Evolutionary conservation across 805 yeast species (phyloP).

Genomic region (Saturnispora mendoncae): DNA sequence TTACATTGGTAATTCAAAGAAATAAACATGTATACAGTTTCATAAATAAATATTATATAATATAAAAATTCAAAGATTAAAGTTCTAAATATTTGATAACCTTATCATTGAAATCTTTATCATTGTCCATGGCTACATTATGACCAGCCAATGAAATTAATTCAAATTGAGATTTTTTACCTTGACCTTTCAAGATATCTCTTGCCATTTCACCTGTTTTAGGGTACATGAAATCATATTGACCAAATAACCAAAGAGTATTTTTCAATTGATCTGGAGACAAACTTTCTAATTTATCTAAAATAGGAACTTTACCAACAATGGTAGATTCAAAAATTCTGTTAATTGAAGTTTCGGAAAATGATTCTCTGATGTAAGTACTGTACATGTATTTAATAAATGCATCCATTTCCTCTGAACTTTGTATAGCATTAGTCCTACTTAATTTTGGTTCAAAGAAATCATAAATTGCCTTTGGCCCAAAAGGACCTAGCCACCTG

Average conservation of each 20-base stretch:
- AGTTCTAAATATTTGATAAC: conserved; percentile 31
- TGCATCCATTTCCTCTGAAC: conserved; percentile 22
- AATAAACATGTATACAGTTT: conserved; percentile 3
- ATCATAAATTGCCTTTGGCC: conserved; percentile 24
- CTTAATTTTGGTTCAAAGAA: conserved; percentile 25
- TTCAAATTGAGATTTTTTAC: conserved; percentile 27
- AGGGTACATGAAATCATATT: conserved; percentile 67
- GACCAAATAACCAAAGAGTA: conserved; percentile 52
- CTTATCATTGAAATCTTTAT: conserved; percentile 40
- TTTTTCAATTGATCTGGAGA: conserved; percentile 22
- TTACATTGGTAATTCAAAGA: conserved; percentile 43
- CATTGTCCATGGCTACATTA: conserved; percentile 66
- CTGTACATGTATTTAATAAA: conserved; percentile 29
- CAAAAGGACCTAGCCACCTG: conserved; percentile 35
- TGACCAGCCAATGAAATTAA: conserved; percentile 59
- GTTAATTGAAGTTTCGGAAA: conserved; percentile 33
- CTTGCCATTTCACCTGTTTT: conserved; percentile 46
- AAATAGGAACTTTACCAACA: conserved; percentile 55
- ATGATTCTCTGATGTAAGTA: conserved; percentile 24
- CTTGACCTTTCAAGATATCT: conserved; percentile 17
- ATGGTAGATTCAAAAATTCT: conserved; percentile 48
- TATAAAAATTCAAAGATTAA: background rate
- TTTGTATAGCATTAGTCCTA: conserved; percentile 20
- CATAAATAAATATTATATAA: background rate
- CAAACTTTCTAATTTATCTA: conserved; percentile 39